Evolutionary conservation across 1,284 basidiomycete genomes (phyloP).

Genomic region (Melanopsichium pennsylvanicum): DNA sequence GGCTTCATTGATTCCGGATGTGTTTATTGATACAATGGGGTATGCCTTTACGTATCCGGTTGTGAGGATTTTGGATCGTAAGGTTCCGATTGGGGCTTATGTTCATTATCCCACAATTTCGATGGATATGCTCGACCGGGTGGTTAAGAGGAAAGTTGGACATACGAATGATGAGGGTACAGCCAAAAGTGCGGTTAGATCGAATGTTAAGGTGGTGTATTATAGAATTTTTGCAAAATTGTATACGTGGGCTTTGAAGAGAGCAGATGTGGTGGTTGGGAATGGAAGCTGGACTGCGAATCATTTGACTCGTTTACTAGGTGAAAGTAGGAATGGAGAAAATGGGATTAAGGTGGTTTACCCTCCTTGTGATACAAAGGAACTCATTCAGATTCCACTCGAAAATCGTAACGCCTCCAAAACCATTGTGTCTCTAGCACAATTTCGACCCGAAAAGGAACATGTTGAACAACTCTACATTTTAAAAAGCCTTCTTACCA

Average conservation of each 20-base stretch:
- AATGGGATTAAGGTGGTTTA: conserved; percentile 74
- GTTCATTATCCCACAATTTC: conserved; percentile 95
- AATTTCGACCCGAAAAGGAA: conserved; percentile 87
- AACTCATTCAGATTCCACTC: conserved; percentile 75
- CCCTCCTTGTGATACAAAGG: conserved; percentile 88
- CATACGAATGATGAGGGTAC: conserved; percentile 74
- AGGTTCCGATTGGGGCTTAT: conserved; percentile 83
- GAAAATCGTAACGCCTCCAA: conserved; percentile 64
- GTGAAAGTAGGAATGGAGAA: background rate
- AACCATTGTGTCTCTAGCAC: conserved; percentile 72
- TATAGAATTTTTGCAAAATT: conserved; percentile 85
- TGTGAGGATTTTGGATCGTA: conserved; percentile 72
- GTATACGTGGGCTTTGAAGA: conserved; percentile 79
- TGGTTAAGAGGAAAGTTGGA: conserved; percentile 71
- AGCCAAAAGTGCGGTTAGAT: conserved; percentile 73
- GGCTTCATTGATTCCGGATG: conserved; percentile 76
- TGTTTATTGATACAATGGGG: conserved; percentile 97
- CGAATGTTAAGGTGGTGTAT: conserved; percentile 81
- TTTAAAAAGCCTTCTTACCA: too few species aligned
- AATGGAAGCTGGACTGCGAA: conserved; percentile 94
- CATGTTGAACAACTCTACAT: conserved; percentile 78
- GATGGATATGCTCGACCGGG: conserved; percentile 88
- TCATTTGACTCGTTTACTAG: conserved; percentile 73
- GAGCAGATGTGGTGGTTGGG: conserved; percentile 79
- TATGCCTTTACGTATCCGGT: conserved; percentile 91